A percentile compares a stretch with the other conserved stretches of the same genome.
Evolutionary conservation across 2,329 filamentous ascomycete species (phyloP).

Genomic region (Annulohypoxylon truncatum): DNA sequence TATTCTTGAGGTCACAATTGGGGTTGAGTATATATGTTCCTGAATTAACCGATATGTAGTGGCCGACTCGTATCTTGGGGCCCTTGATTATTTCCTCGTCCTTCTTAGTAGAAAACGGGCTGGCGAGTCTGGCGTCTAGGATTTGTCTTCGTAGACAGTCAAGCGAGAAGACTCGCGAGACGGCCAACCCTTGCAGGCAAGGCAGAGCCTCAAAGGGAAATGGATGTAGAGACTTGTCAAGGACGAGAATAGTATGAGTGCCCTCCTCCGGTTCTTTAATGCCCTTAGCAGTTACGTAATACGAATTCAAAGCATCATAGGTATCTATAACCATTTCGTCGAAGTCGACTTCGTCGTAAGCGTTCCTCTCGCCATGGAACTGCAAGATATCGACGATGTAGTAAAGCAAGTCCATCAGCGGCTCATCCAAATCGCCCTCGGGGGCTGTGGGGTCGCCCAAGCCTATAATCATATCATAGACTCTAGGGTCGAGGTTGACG

Average conservation of each 20-base stretch:
- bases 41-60: constrained; percentile 65
- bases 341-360: constrained; percentile 97
- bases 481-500: constrained; percentile 66
- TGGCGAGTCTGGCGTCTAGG: constrained; percentile 58
- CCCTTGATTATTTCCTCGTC: constrained; percentile 10
- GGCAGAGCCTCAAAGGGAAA: constrained; percentile 98
- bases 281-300: constrained; percentile 68
- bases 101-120: constrained; percentile 36
- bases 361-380: constrained; percentile 95
- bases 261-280: constrained; percentile 56
- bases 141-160: constrained; percentile 83
- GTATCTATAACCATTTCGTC: constrained; percentile 91
- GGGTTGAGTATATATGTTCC: constrained; percentile 92
- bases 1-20: constrained; percentile 82
- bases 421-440: constrained; percentile 83
- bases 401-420: constrained; percentile 91
- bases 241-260: constrained; percentile 83
- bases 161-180: constrained; percentile 89
- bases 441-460: constrained; percentile 78
- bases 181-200: constrained; percentile 80
- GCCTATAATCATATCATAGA: constrained; percentile 89
- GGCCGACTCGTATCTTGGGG: constrained; percentile 56
- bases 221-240: constrained; percentile 89
- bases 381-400: constrained; percentile 97
- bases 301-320: constrained; percentile 82